Base-by-base conservation (phyloP, 148 eudicot species). In the Cornus florida region DNA sequence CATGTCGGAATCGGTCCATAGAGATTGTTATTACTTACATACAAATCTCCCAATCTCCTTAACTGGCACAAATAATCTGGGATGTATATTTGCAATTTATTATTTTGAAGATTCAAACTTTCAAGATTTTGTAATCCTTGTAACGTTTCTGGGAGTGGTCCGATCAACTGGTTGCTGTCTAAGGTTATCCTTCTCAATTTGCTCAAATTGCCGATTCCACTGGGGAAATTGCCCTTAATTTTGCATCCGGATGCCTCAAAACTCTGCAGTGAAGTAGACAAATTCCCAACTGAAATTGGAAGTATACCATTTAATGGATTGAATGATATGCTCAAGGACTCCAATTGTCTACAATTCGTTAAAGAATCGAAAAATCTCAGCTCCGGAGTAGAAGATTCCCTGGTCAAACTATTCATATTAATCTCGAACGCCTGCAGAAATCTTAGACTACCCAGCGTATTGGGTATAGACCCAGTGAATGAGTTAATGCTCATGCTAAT, bases 1-100 rank as follows among this genome's bases (percentile, higher is more conserved):
- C 87, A 85, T 71, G 75, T 7, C 3, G 85, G 87, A 28, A 85
- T 85, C 2, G 50, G n/a, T n/a, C 87, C 87, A 19, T 28, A 28
- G 28, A 28, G 28, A 28, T 28, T 28, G 28, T 28, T 28, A 28
- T 28, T 28, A 28, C 28, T 74, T 50, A 56, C 78, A 79, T 65
- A 82, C 66, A 70, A 73, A 79, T 3, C 87, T 48, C 84, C 87
- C 75, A 85, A 68, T 5, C 57, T 69, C 43, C 57, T 76, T 50
- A 74, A 35, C 41, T 9, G 72, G 43, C 85, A 85, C 17, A 85
- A 59, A 5, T 85, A 80, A 48, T 48, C 10, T 2, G 85, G 87
- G 32, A 85, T 72, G 50, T 38, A 17, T 41, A 85, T 85, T 72
- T 74, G 48, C 7, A 85, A 68, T 75, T 62, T 28, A 28, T 28